phyloP scores from a whole-genome alignment of 2,329 filamentous ascomycete genomes.

The Trichoderma hamatum region DNA sequence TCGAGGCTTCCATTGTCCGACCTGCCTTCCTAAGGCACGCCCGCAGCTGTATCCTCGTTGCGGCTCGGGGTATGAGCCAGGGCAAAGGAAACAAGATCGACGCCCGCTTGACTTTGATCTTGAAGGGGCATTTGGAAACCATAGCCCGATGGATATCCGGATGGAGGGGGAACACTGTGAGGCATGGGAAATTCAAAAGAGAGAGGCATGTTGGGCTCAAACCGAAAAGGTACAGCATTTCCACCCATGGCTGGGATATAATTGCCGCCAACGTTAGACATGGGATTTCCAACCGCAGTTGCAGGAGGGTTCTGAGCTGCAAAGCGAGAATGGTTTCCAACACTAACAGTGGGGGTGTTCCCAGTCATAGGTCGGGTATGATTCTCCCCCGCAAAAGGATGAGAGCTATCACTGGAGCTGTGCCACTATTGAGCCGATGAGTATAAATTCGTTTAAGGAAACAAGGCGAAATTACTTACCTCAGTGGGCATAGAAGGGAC shows the following conservation, averaged over 20 bases:
- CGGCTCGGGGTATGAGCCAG: conserved; percentile 21
- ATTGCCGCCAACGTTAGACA: neutral
- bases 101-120: neutral
- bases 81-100: conserved; percentile 15
- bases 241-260: neutral
- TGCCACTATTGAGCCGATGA: neutral
- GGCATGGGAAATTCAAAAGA: neutral
- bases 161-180: neutral
- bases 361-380: neutral
- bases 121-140: neutral
- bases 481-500: neutral
- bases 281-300: neutral
- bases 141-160: neutral
- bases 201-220: neutral
- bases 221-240: neutral
- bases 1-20: conserved; percentile 10
- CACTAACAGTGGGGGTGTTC: neutral
- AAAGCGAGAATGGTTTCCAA: neutral
- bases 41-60: conserved; percentile 18
- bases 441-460: neutral
- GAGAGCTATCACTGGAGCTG: neutral
- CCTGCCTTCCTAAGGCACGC: conserved; percentile 29
- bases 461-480: neutral
- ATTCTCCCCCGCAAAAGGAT: neutral
- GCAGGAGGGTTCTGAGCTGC: neutral